Base-by-base conservation (phyloP, 164 flowering plant species). In the Vitis rotundifolia region DNA sequence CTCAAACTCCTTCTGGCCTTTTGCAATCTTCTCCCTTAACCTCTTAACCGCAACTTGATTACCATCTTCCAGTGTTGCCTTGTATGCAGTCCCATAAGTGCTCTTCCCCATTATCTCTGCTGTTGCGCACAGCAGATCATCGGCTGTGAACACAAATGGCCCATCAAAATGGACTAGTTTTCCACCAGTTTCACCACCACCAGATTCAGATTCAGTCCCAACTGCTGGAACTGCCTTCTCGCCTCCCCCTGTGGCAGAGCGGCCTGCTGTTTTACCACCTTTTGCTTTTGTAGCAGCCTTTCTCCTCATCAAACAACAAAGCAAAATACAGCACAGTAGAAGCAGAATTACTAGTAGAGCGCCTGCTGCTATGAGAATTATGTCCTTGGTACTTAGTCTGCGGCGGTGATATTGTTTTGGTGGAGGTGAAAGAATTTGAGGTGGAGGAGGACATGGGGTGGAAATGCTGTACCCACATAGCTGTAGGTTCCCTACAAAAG, bases 41-140 rank as follows among this genome's bases (percentile, higher is more conserved):
- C 99, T 90, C 80, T 96, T 96, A 59, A 96, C 99, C 0, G 93
- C 97, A 71, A 96, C 97, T 72, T 88, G 82, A 71, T 82, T 85
- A 1, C 93, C 94, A 76, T 92, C 97, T 66, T 93, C 99, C 64
- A 96, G 72, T 22, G 94, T 92, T 2, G 99, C 98, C 81, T 91
- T 96, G 68, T 96, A 96, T 0, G 88, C 91, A 0, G 99, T 96
- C 55, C 99, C 99, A 49, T 87, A 96, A 19, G 84, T 79, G 57
- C 94, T 91, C 83, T 96, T 96, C 69, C 98, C 98, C 98, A 96
- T 93, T 29, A 93, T 89, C 78, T 96, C 99, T 0, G 99, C 99
- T 7, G 97, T 92, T 3, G 98, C 99, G 67, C 98, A 92, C 70
- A 96, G 68, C 57, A 96, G 79, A 76, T 96, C 99, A 59, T 96